Evolutionary conservation across 345 rosid species (phyloP), one percentile per base, ranked within the genome.

Genomic region (Zanthoxylum bungeanum): DNA sequence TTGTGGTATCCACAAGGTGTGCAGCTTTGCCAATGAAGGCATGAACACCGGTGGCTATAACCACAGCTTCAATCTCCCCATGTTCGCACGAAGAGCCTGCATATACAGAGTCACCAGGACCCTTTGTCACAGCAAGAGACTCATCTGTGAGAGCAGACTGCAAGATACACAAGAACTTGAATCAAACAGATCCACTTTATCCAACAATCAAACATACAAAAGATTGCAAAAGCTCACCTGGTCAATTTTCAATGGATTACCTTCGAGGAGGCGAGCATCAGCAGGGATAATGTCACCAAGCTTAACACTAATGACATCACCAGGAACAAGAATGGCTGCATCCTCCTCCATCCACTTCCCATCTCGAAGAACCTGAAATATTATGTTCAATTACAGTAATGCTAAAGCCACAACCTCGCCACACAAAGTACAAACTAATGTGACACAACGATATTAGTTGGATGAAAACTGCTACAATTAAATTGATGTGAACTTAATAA

Each of bases 1-100:
- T 88, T 0, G 98, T 92, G 59, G 86, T 69, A 78, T 92, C 97
- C 33, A 92, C 97, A 25, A 92, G 93, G 61, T 92, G 95, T 42
- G 97, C 97, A 77, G 97, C 97, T 84, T 87, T 92, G 64, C 96
- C 96, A 11, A 92, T 89, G 85, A 92, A 92, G 10, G 97, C 89
- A 76, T 92, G 97, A 34, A 92, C 97, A 30, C 97, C 97, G 0
- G 96, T 92, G 75, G 96, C 97, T 68, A 92, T 89, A n/a, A 92
- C 93, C 44, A 92, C 87, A 4, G 95, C 95, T 81, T 89, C 97
- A 73, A 92, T 89, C 80, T 92, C 97, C 75, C 97, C 97, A 69
- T 92, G 97, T 73, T 92, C 89, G 75, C 96, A 92, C 9, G 97
- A 89, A 16, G 97, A 92, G 68, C 97, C 97, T 6, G 97, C 88